Conservation (phyloP, 139 green algal species). For the Micractinium sp. region DNA sequence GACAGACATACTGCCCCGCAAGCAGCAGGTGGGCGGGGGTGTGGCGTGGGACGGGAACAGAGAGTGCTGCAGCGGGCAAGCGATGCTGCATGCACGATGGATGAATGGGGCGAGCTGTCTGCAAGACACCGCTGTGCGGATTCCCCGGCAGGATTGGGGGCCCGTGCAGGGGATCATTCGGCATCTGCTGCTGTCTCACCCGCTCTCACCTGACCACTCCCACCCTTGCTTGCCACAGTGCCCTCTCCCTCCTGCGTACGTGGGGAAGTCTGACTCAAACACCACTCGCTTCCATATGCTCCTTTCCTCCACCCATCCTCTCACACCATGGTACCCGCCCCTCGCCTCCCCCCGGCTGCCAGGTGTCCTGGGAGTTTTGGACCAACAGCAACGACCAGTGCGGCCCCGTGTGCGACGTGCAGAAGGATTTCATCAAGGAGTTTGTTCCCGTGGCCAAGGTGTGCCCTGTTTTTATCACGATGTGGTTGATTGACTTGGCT, state of each 20-base stretch:
- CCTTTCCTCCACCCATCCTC: neutral
- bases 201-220: neutral
- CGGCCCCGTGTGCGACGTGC: constrained; percentile 78
- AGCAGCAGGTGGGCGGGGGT: constrained; percentile 46
- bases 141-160: too few relatives aligned
- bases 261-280: too few relatives aligned
- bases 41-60: neutral
- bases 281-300: neutral
- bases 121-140: too few relatives aligned
- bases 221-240: neutral
- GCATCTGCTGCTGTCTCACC: too few relatives aligned
- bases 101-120: too few relatives aligned
- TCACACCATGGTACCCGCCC: neutral
- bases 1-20: constrained; percentile 77
- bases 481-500: too few relatives aligned
- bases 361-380: constrained; percentile 95
- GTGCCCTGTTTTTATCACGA: neutral
- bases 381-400: constrained; percentile 89
- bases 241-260: too few relatives aligned
- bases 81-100: too few relatives aligned
- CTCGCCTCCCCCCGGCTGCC: neutral
- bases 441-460: constrained; percentile 67
- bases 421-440: constrained; percentile 79
- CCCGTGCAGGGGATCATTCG: too few relatives aligned
- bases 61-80: too few relatives aligned